Base-by-base conservation (phyloP, 495 filamentous ascomycete genomes). In the Margaritispora aquatica region DNA sequence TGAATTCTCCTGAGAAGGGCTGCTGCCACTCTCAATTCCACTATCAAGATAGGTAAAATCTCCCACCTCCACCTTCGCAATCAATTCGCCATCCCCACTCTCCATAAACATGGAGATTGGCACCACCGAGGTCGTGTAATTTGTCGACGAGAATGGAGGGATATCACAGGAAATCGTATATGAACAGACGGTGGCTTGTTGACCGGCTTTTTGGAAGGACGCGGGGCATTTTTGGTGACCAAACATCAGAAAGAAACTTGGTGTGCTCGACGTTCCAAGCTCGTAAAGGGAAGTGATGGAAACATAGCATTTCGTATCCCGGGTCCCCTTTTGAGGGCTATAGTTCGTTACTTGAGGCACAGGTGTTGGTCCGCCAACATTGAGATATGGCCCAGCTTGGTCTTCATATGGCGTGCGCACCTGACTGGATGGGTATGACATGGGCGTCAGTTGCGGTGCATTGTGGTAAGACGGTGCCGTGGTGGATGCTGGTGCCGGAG, bases 261-360 rank as follows among this genome's bases (percentile, higher is more conserved):
- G 76, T 22, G 77, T 69, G 2, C 79, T 75, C 2, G 82, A 76
- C 20, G 80, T 77, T 63, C 87, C 76, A 20, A 85, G 71, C 23
- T 96, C 90, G 69, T 87, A 88, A 26, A 84, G 80, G 13, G 84
- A 86, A 60, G 83, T 81, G 48, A 96, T 82, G 68, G 88, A 84
- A 52, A 96, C 80, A 44, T 78, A 74, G 8, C 97, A 74, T 60
- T 82, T 80, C 15, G 86, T 87, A 52, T 88, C 89, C 67, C 80
- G 77, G 2, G 75, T 67, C 23, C 93, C 94, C 63, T 77, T 70
- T 34, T 75, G 74, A 17, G 94, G 93, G 31, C 78, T 73, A 69
- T 83, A 90, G 46, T 82, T 85, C 27, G 81, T 75, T 53, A 96
- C 75, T 63, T 84, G 78, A 26, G 87, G 82, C 38, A 75, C 62